These are phyloP conservation scores for Typha latifolia DNA, from an alignment of 176 grass and related monocot genomes.

Conservation along the genomic window DNA sequence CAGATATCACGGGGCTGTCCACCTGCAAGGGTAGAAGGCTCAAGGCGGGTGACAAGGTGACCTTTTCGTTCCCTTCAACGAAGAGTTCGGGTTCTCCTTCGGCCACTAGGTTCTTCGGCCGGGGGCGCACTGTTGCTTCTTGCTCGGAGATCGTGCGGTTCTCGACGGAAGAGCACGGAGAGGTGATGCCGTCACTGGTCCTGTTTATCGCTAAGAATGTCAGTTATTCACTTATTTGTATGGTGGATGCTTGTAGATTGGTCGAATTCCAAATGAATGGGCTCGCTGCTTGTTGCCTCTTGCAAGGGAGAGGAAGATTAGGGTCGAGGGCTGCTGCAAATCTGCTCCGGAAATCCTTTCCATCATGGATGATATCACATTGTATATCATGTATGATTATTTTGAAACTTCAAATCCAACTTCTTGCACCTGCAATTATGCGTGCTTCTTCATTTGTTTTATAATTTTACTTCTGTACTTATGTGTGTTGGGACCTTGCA, in stretches of 20 bases:
- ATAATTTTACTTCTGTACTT: neutral
- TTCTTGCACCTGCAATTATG: neutral
- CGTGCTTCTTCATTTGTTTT: neutral
- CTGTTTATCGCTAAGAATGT: neutral
- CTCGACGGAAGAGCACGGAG: slow-evolving; percentile 42
- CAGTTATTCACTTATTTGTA: neutral
- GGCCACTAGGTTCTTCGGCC: slow-evolving; percentile 4
- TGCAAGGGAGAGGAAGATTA: slow-evolving; percentile 54
- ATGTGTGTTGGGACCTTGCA: slow-evolving; percentile 21
- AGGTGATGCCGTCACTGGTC: slow-evolving; percentile 24
- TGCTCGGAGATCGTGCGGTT: slow-evolving; percentile 80
- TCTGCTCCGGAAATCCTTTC: slow-evolving; percentile 50
- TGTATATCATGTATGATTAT: slow-evolving; percentile 55
- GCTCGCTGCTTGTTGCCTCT: slow-evolving; percentile 72
- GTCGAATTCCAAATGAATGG: slow-evolving; percentile 97
- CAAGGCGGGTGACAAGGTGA: slow-evolving; percentile 39
- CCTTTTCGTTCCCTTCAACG: slow-evolving; percentile 48
- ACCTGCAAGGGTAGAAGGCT: slow-evolving; percentile 81
- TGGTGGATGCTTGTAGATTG: slow-evolving; percentile 34
- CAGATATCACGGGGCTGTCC: slow-evolving; percentile 60
- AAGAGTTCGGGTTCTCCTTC: slow-evolving; percentile 22
- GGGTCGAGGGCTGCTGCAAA: slow-evolving; percentile 46
- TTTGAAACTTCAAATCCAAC: neutral
- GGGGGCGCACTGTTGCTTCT: slow-evolving; percentile 24
- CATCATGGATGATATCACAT: slow-evolving; percentile 72